Evolutionary conservation across 1,284 basidiomycete genomes (phyloP), one percentile per base, ranked within the genome.

Genomic region (Lignosus rhinocerotis): DNA sequence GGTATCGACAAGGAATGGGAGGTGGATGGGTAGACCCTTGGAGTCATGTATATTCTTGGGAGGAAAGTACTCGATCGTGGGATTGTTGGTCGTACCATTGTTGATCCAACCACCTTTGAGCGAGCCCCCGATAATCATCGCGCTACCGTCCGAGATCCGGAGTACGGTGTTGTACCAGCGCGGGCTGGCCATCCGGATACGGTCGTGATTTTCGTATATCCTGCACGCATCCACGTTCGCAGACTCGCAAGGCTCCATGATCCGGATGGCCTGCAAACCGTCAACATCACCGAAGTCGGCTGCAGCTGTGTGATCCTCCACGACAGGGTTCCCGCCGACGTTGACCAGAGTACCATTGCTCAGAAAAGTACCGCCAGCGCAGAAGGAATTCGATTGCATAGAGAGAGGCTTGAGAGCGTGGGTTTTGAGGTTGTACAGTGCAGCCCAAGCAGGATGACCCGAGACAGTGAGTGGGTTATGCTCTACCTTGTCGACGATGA

Each of bases 371-470:
- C 93, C 92, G 30, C 90, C 90, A 6, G 92, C 92, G 69, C 92
- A 94, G 75, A 94, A 94, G n/a, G 90, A 93, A 70, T 94, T 93
- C 0, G 90, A 92, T 64, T 82, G 73, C 71, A 92, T 79, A 39
- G 78, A 69, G 25, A 94, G 76, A 41, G 92, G 83, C 39, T 77
- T 82, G 53, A 91, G 77, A 2, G 79, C 77, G 63, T 88, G 79
- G 2, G 84, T 85, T 32, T 83, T 70, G 56, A 92, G 74, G 70
- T 92, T 83, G 72, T 87, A 93, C 19, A 92, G 69, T 1, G 85
- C 83, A 0, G 80, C 88, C 92, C 92, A 94, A 3, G 91, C 90
- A 14, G 90, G 87, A 66, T 89, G 88, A 1, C 87, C 86, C 58
- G 83, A 75, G 67, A 90, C 78, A 0, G 83, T 80, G 44, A 93